Base-by-base conservation (phyloP, 2,329 filamentous ascomycete species). In the Botrytis byssoidea region DNA sequence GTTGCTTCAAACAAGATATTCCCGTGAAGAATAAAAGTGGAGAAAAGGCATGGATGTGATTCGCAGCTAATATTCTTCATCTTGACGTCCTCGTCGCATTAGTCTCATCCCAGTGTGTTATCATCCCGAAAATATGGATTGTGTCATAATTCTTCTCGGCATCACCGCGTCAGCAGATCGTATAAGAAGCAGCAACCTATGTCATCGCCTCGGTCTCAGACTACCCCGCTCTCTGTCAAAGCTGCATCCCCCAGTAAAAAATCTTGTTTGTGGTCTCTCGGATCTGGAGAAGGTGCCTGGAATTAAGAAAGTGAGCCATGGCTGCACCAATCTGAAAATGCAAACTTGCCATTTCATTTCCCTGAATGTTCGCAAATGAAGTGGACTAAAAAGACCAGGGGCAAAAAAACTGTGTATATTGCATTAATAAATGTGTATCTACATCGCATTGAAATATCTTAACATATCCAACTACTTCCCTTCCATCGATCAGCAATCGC, bases 1-100 rank as follows among this genome's bases (percentile, higher is more conserved):
- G 4, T 8, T 29, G 6, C 6, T 18, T 18, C 14, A 8, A 25
- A 29, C 3, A 29, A 29, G n/a, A 8, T 8, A 29, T 1, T 55
- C 8, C 7, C 14, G 7, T 8, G 3, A 16, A 2, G 6, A 18
- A 55, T 55, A 4, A 1, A 29, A 16, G 1, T 3, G 8, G 8
- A 55, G 14, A n/a, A 4, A n/a, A n/a, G 3, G 5, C 29, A 55
- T 29, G 6, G 6, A 55, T 29, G 14, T 18, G 14, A 4, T 16
- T 29, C 51, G 12, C 51, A 55, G 51, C n/a, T 55, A 55, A 1
- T 6, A 57, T 9, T 57, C 7, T 57, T 32, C 14, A 57, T 29
- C 51, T 29, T 4, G n/a, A 57, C 3, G 18, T 29, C 29, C 7
- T 29, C 14, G n/a, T 57, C 51, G 51, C n/a, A 2, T 29, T 9